Conservation (phyloP, 768 basidiomycete genomes). For the Trichaptum fuscoviolaceum region DNA sequence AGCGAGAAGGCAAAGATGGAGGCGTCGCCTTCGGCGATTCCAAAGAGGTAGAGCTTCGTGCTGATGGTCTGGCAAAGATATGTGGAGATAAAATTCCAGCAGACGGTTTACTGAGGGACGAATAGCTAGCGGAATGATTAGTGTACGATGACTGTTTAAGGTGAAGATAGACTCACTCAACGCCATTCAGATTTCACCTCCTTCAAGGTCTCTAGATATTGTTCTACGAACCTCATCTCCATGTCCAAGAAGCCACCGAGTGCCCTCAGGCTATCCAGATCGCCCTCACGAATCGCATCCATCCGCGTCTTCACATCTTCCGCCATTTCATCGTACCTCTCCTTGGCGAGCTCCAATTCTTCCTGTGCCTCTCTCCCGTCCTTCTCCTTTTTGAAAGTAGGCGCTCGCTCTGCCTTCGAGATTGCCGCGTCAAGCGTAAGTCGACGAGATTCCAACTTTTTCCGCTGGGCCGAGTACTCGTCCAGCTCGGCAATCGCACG, state of each 20-base stretch:
- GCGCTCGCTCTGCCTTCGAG: constrained; percentile 62
- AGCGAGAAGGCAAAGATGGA: constrained; percentile 9
- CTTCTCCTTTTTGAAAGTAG: constrained; percentile 70
- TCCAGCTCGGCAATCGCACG: constrained; percentile 69
- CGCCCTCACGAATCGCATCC: constrained; percentile 74
- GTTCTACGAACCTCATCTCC: constrained; percentile 67
- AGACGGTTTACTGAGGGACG: constrained; percentile 8
- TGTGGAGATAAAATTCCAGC: neutral
- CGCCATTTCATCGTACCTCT: constrained; percentile 80
- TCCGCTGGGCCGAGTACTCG: constrained; percentile 74
- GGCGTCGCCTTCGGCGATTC: constrained; percentile 20
- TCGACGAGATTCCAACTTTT: constrained; percentile 72
- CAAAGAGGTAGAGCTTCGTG: neutral
- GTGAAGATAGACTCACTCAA: constrained; percentile 37
- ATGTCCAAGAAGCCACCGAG: constrained; percentile 66
- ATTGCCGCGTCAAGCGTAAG: constrained; percentile 73
- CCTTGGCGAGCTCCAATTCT: constrained; percentile 64
- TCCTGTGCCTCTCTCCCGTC: constrained; percentile 73
- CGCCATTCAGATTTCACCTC: constrained; percentile 66
- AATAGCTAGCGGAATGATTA: neutral
- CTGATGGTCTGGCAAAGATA: neutral
- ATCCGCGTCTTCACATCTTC: constrained; percentile 83
- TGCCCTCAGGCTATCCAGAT: constrained; percentile 65
- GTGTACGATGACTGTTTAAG: neutral
- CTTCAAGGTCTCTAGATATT: constrained; percentile 67